Base-by-base conservation (phyloP, 164 flowering plant species). In the Dillenia suffruticosa region DNA sequence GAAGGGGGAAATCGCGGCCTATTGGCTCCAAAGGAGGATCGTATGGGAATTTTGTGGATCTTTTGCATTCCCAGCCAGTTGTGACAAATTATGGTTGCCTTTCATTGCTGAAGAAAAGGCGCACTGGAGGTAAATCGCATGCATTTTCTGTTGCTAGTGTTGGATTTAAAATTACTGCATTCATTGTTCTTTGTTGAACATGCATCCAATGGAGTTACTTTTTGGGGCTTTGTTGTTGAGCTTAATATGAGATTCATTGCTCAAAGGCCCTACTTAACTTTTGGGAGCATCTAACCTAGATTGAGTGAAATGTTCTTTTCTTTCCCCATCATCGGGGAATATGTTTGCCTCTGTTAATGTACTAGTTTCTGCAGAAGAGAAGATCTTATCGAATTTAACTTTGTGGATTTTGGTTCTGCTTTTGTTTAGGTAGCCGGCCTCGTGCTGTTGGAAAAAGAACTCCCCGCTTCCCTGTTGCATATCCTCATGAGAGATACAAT, bases 371-470 rank as follows among this genome's bases (percentile, higher is more conserved):
- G 40, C 40, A 32, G 40, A 4, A 5, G 40, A 32, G 40, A 32
- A 32, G 5, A 6, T 32, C 40, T 32, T 32, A 5, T 32, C 6
- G 40, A 32, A 32, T 32, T 32, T 32, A 32, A 32, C 40, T 0
- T 26, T 32, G 40, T 51, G 32, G 17, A 12, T 64, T 13, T 50
- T 60, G 9, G 24, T 54, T 54, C 54, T 40, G 19, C 12, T 10
- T 49, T 19, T 68, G 12, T 46, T 68, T 66, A 93, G 97, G 92
- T 70, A 78, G 64, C 71, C 84, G 81, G 51, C 88, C 87, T 61
- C 92, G 85, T 70, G 93, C 81, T 61, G 94, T 90, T 64, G 92
- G 97, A 17, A 95, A 95, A 79, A 78, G 99, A 68, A 95, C 99
- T 10, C 99, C 99, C 46, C 88, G 99, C 10, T 64, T 88, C 69